Base-by-base conservation (phyloP, 805 yeast species). In the Komagataella mondaviorum region DNA sequence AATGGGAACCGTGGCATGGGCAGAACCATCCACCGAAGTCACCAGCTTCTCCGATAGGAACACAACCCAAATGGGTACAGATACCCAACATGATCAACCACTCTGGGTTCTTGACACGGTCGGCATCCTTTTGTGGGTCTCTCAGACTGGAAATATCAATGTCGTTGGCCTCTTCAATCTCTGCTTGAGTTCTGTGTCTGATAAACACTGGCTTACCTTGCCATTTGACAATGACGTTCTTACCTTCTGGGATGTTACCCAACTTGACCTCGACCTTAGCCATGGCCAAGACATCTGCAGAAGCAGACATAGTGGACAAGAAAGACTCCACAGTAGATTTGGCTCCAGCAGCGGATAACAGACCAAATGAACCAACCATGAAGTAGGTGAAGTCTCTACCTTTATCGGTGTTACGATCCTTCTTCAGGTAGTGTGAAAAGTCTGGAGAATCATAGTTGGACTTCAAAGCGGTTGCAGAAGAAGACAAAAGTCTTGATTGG, bases 11-110 rank as follows among this genome's bases (percentile, higher is more conserved):
- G 80, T 95, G 99, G 78, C 99, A 93, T 59, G 99, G 99, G 75
- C 99, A 93, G 91, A 93, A 93, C 99, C 99, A 93, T 70, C 99
- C 99, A 70, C 97, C 98, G 63, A 80, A 93, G 73, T 93, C 99
- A 75, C 99, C 99, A 60, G 97, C 84, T 77, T 93, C 98, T 70
- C 99, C 99, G 66, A 93, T 93, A 61, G 99, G 99, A 56, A 93
- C 99, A 85, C 99, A 93, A 71, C 99, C 99, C 78, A 93, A 83
- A 72, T 93, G 99, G 60, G 99, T 93, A 80, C 99, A 93, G 71
- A 93, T 91, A 76, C 99, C 99, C 75, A 93, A 72, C 99, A 93
- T 93, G 70, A 93, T 80, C 68, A 93, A 81, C 99, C 99, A 93
- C 75, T 91, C 93, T 60, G 99, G 98, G 71, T 85, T 85, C 75